phyloP scores from a whole-genome alignment of 73 alveolate genomes.

The Symbiodinium pilosum region DNA sequence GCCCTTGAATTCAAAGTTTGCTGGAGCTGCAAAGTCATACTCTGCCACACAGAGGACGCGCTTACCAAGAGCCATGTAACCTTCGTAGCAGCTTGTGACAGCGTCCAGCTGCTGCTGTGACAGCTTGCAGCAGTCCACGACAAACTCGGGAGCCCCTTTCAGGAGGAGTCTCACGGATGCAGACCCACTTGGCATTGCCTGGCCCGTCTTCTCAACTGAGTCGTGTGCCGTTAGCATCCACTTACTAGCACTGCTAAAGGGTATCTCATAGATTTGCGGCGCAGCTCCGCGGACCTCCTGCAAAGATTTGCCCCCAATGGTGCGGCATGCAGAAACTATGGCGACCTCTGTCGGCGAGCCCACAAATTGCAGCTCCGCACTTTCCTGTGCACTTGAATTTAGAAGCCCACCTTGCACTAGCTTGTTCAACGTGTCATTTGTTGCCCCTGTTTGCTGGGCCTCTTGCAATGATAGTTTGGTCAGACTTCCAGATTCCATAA shows the following conservation, averaged over 20 bases:
- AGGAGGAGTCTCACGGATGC: conserved; percentile 16
- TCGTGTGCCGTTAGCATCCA: conserved; percentile 88
- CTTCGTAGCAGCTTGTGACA: conserved; percentile 33
- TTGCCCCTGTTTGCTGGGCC: conserved; percentile 16
- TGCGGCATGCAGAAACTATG: conserved; percentile 50
- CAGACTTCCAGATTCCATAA: conserved; percentile 25
- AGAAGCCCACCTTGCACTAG: conserved; percentile 66
- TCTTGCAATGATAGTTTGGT: conserved; percentile 23
- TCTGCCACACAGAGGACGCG: conserved; percentile 69
- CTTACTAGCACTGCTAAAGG: conserved; percentile 72
- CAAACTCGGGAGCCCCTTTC: conserved; percentile 66
- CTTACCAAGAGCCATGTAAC: conserved; percentile 51
- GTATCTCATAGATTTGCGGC: conserved; percentile 62
- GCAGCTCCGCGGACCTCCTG: conserved; percentile 52
- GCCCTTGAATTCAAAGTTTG: conserved; percentile 47
- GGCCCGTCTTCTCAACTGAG: background rate
- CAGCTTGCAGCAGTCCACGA: conserved; percentile 52
- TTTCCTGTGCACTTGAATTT: conserved; percentile 50
- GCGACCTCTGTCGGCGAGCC: conserved; percentile 93
- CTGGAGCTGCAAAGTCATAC: conserved; percentile 49
- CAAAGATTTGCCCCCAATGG: conserved; percentile 37
- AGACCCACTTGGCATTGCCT: background rate
- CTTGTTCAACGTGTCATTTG: conserved; percentile 10
- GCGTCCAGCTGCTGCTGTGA: conserved; percentile 25
- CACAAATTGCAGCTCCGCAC: conserved; percentile 46